These are phyloP conservation scores for Syzygium aromaticum DNA, from an alignment of 345 rosid genomes.

Conservation along the genomic window DNA sequence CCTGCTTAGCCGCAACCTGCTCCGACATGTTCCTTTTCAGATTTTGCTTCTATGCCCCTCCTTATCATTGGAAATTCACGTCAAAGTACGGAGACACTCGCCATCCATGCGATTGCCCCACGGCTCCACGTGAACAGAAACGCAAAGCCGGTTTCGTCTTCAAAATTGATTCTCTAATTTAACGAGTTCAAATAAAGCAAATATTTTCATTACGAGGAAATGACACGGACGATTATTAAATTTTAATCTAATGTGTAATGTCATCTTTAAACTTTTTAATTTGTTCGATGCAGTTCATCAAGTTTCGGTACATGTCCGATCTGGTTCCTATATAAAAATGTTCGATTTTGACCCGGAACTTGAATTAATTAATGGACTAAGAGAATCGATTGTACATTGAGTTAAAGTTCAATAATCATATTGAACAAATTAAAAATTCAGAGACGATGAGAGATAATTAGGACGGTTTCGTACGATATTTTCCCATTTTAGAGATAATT, in stretches of 20 bases:
- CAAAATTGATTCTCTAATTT: not conserved
- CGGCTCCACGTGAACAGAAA: not conserved
- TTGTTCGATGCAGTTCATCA: accelerated
- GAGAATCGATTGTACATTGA: accelerated
- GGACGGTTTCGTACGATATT: no score
- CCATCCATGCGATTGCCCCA: not conserved
- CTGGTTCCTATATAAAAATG: no score
- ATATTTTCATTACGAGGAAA: no score
- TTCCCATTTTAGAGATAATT: no score
- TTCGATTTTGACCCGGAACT: no score
- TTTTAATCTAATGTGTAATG: not conserved
- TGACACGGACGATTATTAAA: no score
- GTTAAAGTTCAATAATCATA: not conserved
- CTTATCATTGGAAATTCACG: not conserved
- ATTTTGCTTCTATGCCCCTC: not conserved
- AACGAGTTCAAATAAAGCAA: not conserved
- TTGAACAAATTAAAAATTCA: not conserved
- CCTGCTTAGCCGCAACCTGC: not conserved
- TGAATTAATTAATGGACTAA: no score
- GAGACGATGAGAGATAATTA: no score
- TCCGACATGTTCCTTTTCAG: not conserved
- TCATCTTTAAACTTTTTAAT: accelerated
- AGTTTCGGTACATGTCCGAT: no score
- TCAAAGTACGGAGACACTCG: not conserved
- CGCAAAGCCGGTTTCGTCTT: not conserved